Evolutionary conservation across 116 monocot genomes (phyloP).

Genomic region (Thalassia testudinum): DNA sequence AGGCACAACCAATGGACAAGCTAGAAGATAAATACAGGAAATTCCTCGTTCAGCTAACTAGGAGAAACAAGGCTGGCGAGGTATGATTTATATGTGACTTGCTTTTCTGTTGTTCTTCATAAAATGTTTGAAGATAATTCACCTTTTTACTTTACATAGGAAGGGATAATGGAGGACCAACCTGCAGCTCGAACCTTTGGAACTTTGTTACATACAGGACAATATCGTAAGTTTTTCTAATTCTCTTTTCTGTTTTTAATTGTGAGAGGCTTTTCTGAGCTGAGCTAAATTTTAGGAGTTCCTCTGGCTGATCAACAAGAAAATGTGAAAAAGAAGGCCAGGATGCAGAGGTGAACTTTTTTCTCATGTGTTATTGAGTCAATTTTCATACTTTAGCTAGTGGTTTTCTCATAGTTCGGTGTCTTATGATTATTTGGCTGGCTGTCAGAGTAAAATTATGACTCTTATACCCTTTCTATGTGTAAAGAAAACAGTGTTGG

Average conservation of each 20-base stretch:
- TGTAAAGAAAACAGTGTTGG: too few species aligned
- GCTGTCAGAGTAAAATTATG: too few species aligned
- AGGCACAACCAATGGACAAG: slow-evolving; percentile 47
- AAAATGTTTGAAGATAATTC: too few species aligned
- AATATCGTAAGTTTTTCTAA: slow-evolving; percentile 16
- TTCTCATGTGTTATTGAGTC: not conserved
- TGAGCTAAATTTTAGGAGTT: too few species aligned
- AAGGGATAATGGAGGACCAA: slow-evolving; percentile 20
- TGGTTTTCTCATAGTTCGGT: too few species aligned
- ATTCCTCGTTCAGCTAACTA: slow-evolving; percentile 44
- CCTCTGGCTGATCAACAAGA: slow-evolving; percentile 11
- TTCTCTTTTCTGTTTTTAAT: too few species aligned
- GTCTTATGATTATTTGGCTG: too few species aligned
- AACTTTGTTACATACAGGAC: slow-evolving; percentile 30
- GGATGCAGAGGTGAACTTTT: slow-evolving; percentile 32
- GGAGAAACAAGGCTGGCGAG: slow-evolving; percentile 19
- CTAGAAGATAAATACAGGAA: slow-evolving; percentile 53
- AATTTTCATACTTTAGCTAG: too few species aligned
- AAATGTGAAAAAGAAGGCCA: slow-evolving; percentile 12
- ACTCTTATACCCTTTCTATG: not conserved
- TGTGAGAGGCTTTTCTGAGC: too few species aligned
- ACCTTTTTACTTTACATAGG: slow-evolving; percentile 15
- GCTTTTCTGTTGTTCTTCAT: too few species aligned
- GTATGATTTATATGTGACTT: slow-evolving; percentile 13
- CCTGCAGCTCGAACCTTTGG: slow-evolving; percentile 63